phyloP scores from a whole-genome alignment of 148 eudicot species.

The Chenopodium berlandieri region DNA sequence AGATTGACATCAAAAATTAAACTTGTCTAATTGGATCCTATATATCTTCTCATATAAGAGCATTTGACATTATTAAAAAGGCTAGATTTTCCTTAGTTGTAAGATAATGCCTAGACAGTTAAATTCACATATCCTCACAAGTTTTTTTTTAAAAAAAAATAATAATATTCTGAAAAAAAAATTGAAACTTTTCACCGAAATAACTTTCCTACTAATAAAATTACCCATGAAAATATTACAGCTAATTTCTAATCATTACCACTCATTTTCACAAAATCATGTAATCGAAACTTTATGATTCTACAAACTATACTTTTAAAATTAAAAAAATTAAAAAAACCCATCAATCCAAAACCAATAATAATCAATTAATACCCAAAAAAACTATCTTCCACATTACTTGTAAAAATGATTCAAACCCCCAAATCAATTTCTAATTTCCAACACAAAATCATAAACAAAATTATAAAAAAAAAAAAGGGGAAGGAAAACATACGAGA shows the following conservation, averaged over 20 bases:
- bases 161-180: background rate
- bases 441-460: background rate
- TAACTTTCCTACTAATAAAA: no score
- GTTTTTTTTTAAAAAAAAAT: no score
- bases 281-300: no score
- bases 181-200: background rate
- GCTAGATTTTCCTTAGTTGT: background rate
- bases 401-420: background rate
- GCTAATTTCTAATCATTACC: no score
- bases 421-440: background rate
- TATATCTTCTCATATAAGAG: background rate
- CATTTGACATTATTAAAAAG: background rate
- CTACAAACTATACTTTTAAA: no score
- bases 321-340: no score
- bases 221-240: no score
- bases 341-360: no score
- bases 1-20: background rate
- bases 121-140: background rate
- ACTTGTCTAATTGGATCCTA: background rate
- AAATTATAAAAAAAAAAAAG: background rate
- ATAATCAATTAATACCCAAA: no score
- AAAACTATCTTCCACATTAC: no score
- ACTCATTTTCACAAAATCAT: no score
- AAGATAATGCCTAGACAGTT: background rate
- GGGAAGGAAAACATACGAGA: constrained; percentile 45